Conservation (phyloP, 805 yeast genomes). For the Alloascoidea africana region DNA sequence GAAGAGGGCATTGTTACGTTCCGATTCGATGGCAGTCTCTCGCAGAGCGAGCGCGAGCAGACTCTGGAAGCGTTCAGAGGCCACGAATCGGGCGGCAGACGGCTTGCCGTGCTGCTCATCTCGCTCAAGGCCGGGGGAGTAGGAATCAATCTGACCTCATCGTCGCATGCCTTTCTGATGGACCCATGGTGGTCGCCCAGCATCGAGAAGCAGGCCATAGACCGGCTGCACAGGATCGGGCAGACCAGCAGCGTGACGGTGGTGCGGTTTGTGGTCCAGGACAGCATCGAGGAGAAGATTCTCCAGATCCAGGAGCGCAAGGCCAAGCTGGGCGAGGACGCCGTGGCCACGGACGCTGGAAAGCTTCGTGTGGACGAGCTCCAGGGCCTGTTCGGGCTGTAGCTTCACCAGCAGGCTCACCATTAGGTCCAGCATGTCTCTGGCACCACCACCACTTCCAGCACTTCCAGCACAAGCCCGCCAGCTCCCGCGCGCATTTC, state of each 20-base stretch:
- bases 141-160: conserved; percentile 75
- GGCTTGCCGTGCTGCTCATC: conserved; percentile 38
- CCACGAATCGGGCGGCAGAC: conserved; percentile 16
- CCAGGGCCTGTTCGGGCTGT: too few species aligned
- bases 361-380: too few species aligned
- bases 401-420: too few species aligned
- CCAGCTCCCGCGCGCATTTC: too few species aligned
- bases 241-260: conserved; percentile 62
- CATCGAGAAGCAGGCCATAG: conserved; percentile 82
- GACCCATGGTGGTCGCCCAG: conserved; percentile 98
- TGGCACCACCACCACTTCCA: too few species aligned
- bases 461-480: too few species aligned
- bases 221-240: conserved; percentile 76
- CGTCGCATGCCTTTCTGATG: conserved; percentile 77
- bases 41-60: conserved; percentile 44
- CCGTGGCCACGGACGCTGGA: conserved; percentile 63
- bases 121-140: conserved; percentile 92
- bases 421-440: too few species aligned
- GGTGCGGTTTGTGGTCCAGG: conserved; percentile 64
- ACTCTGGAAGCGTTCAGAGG: conserved; percentile 41
- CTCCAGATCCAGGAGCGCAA: conserved; percentile 76
- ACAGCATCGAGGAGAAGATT: conserved; percentile 82
- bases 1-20: conserved; percentile 34
- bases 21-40: conserved; percentile 75
- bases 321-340: conserved; percentile 65